These are phyloP conservation scores for Gigaspora rosea DNA, from an alignment of 192 early-diverging fungal genomes.

Conservation along the genomic window DNA sequence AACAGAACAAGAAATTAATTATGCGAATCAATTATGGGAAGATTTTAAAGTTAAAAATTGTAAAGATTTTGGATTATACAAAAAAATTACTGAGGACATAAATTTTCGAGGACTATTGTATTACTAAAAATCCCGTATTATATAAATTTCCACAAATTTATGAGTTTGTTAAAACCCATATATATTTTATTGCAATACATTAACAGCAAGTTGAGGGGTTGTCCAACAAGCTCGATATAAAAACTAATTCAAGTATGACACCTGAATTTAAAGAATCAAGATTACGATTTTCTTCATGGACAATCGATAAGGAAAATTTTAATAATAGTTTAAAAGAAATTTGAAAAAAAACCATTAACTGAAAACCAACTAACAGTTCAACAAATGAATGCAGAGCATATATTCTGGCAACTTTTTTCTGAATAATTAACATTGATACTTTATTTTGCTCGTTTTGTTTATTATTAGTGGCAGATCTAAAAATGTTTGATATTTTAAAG, in stretches of 20 bases:
- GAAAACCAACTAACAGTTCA: no score
- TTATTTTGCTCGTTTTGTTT: no score
- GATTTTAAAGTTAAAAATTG: not conserved
- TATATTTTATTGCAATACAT: slow-evolving; percentile 6
- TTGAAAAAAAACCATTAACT: no score
- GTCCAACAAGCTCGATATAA: not conserved
- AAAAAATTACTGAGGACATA: not conserved
- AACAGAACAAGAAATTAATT: not conserved
- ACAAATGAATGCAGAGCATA: no score
- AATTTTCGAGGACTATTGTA: not conserved
- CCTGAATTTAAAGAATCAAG: no score
- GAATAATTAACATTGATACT: no score
- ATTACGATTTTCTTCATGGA: no score
- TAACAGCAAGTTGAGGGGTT: slow-evolving; percentile 13
- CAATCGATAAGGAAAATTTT: no score
- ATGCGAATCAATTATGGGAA: not conserved
- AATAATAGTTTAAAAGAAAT: no score
- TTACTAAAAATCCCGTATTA: not conserved
- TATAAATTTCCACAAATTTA: not conserved
- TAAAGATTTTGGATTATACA: not conserved
- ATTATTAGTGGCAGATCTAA: no score
- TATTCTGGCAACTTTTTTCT: no score
- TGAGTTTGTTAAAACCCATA: not conserved
- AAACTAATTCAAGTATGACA: not conserved
- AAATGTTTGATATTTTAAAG: no score